These are phyloP conservation scores for Lachancea fermentati DNA, from an alignment of 805 yeast species.

Conservation along the genomic window DNA sequence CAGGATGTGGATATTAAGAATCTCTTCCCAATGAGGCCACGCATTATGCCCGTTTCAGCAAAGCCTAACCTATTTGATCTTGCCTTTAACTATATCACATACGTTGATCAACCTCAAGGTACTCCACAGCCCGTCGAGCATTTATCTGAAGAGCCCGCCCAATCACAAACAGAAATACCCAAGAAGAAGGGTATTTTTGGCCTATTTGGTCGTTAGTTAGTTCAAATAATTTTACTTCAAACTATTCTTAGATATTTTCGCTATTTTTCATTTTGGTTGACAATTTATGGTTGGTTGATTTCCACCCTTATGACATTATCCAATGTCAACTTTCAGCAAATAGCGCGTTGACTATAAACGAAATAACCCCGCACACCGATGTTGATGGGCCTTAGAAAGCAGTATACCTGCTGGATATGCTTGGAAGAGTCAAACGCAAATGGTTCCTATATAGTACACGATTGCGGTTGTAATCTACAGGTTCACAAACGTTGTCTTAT, in stretches of 20 bases:
- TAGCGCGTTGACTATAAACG: background rate
- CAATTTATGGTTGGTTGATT: no score
- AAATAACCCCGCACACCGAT: background rate
- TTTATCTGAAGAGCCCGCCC: conserved; percentile 9
- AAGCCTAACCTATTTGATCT: conserved; percentile 91
- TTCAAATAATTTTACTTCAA: background rate
- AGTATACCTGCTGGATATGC: conserved; percentile 28
- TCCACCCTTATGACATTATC: no score
- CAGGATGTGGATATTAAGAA: conserved; percentile 20
- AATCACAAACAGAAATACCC: conserved; percentile 28
- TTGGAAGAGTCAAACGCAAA: conserved; percentile 17
- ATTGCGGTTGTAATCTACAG: conserved; percentile 30
- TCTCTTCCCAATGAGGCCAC: conserved; percentile 32
- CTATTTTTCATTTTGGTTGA: no score
- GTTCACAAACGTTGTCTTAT: conserved; percentile 27
- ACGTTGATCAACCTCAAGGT: conserved; percentile 11
- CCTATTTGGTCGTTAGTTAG: conserved; percentile 50
- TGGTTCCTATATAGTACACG: conserved; percentile 21
- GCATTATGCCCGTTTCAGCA: conserved; percentile 57
- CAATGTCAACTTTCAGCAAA: background rate
- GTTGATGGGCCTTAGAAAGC: conserved; percentile 2
- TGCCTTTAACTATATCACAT: conserved; percentile 75
- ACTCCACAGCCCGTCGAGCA: background rate
- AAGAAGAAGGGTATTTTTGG: conserved; percentile 71
- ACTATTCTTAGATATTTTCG: no score